These are phyloP conservation scores for Orbilia ellipsospora DNA, from an alignment of 2,329 filamentous ascomycete species.

Conservation along the genomic window DNA sequence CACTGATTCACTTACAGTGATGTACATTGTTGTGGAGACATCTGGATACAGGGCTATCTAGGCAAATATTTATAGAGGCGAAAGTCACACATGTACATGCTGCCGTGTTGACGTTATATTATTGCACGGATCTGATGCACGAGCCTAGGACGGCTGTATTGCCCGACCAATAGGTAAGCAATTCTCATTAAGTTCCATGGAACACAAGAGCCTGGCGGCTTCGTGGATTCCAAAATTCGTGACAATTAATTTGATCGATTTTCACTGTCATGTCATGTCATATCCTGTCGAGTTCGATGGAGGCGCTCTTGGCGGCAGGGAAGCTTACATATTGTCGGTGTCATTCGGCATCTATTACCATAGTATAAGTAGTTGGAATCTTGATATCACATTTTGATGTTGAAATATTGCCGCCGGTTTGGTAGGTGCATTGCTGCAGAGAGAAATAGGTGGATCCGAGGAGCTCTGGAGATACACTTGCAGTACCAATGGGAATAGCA, in stretches of 20 bases:
- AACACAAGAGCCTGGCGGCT: no score
- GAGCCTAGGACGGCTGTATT: slow-evolving; percentile 10
- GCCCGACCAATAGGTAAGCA: slow-evolving; percentile 12
- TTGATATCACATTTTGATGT: slow-evolving; percentile 3
- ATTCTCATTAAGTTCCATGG: no score
- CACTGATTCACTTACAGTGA: no score
- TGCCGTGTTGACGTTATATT: slow-evolving; percentile 17
- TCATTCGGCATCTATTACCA: no score
- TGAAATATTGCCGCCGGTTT: not conserved
- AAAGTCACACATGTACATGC: no score
- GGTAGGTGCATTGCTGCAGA: not conserved
- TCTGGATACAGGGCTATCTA: no score
- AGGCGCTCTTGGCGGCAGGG: not conserved
- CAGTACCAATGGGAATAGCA: not conserved
- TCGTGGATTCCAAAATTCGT: no score
- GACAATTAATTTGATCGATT: no score
- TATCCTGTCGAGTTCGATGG: not conserved
- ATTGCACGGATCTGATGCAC: not conserved
- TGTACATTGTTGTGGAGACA: no score
- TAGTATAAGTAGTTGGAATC: not conserved
- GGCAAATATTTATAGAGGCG: no score
- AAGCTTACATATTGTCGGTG: no score
- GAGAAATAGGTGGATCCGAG: not conserved
- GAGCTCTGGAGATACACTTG: not conserved
- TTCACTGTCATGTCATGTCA: no score